These are phyloP conservation scores for Phaeosphaeria sp. DNA, from an alignment of 2,329 filamentous ascomycete species.

Conservation along the genomic window DNA sequence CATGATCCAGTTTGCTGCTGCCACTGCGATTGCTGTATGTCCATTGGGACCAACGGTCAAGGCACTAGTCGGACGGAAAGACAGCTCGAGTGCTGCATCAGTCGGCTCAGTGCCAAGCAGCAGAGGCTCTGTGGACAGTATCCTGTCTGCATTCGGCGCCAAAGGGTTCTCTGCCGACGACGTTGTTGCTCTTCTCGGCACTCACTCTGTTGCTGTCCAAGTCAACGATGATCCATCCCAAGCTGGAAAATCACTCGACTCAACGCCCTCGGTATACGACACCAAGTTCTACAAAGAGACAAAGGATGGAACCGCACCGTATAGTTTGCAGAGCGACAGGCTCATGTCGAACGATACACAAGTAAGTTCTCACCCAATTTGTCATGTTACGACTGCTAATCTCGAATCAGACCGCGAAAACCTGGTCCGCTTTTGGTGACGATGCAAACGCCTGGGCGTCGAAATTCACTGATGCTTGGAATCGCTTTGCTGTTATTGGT, in stretches of 20 bases:
- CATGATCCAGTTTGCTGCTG: constrained; percentile 37
- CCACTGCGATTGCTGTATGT: constrained; percentile 29
- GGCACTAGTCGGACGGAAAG: constrained; percentile 29
- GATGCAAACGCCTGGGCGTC: constrained; percentile 22
- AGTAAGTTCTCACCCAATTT: constrained; percentile 7
- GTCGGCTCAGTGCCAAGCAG: constrained; percentile 19
- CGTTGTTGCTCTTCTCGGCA: constrained; percentile 43
- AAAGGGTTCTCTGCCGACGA: constrained; percentile 38
- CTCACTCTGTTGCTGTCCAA: constrained; percentile 38
- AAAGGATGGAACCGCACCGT: constrained; percentile 30
- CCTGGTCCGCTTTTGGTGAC: constrained; percentile 24
- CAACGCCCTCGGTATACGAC: constrained; percentile 37
- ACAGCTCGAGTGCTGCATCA: constrained; percentile 21
- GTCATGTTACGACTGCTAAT: not conserved
- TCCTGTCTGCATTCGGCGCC: constrained; percentile 30
- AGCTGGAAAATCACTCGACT: constrained; percentile 34
- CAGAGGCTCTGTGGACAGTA: constrained; percentile 19
- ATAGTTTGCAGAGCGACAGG: constrained; percentile 29
- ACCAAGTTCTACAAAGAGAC: constrained; percentile 40
- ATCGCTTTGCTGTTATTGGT: constrained; percentile 28
- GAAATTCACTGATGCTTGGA: constrained; percentile 30
- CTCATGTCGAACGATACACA: constrained; percentile 26
- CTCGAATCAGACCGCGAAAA: constrained; percentile 16
- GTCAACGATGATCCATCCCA: constrained; percentile 30
- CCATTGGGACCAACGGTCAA: constrained; percentile 29